Conservation (phyloP, 2,329 filamentous ascomycete genomes). For the Diaporthe sp. region DNA sequence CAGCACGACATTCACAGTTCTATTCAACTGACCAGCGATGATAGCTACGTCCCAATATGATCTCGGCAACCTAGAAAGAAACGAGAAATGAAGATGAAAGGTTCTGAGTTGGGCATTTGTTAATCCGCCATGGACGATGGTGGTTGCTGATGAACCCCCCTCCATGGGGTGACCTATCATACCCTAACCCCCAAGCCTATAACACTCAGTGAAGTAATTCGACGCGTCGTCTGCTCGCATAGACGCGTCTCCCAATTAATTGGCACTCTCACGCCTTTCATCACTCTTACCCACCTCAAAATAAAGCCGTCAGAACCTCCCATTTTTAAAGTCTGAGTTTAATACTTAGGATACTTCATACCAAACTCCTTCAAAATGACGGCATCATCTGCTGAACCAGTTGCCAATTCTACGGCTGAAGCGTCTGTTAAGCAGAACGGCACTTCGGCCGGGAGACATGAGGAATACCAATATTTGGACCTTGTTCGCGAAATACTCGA, state of each 20-base stretch:
- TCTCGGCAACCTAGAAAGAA: neutral
- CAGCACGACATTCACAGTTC: neutral
- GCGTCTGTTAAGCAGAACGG: constrained; percentile 24
- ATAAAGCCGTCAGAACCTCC: neutral
- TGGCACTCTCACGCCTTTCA: neutral
- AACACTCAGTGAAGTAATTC: neutral
- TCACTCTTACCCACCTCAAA: neutral
- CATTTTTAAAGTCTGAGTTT: neutral
- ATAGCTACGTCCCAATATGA: neutral
- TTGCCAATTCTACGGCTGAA: constrained; percentile 1
- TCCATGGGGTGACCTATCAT: rapidly evolving
- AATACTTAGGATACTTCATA: neutral
- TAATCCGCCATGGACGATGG: neutral
- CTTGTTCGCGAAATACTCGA: constrained; percentile 88
- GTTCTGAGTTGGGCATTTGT: neutral
- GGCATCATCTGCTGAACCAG: constrained; percentile 30
- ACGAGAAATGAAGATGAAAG: neutral
- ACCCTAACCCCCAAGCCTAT: neutral
- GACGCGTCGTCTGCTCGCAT: constrained; percentile 6
- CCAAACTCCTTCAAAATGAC: constrained; percentile 13
- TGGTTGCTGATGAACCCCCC: neutral
- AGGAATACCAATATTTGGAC: constrained; percentile 95
- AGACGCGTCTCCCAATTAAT: constrained; percentile 30
- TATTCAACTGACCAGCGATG: neutral
- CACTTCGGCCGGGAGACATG: constrained; percentile 64